Conservation (phyloP, 192 early-diverging fungal species). For the Umbelopsis sp. region DNA sequence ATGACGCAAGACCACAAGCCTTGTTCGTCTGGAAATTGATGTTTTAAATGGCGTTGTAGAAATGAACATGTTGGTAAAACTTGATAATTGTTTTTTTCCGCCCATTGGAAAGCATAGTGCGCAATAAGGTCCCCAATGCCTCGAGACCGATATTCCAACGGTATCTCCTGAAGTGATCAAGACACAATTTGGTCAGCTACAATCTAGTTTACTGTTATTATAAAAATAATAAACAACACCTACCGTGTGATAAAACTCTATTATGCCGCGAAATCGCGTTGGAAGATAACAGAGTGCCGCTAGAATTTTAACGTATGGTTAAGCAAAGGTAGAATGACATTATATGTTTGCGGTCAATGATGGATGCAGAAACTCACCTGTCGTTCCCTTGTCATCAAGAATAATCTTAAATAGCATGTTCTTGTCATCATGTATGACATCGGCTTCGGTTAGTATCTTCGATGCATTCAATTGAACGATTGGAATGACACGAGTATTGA, state of each 20-base stretch:
- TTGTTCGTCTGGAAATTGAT: slow-evolving; percentile 11
- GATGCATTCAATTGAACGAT: background rate
- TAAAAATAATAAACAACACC: background rate
- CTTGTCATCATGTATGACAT: slow-evolving; percentile 24
- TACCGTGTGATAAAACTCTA: slow-evolving; percentile 34
- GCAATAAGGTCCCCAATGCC: slow-evolving; percentile 24
- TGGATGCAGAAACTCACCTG: slow-evolving; percentile 1
- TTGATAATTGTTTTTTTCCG: slow-evolving; percentile 17
- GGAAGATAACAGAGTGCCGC: slow-evolving; percentile 31
- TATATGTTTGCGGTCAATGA: background rate
- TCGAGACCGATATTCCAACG: slow-evolving; percentile 22
- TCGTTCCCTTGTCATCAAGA: slow-evolving; percentile 14
- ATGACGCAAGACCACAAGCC: slow-evolving; percentile 1
- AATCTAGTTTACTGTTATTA: background rate
- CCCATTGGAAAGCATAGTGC: slow-evolving; percentile 21
- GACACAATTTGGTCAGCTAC: background rate
- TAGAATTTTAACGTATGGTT: background rate
- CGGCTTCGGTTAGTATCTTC: slow-evolving; percentile 11
- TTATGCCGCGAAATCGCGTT: slow-evolving; percentile 18
- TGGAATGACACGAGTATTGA: background rate
- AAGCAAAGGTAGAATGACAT: background rate
- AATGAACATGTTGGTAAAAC: slow-evolving; percentile 30
- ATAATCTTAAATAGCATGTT: slow-evolving; percentile 28
- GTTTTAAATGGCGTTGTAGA: slow-evolving; percentile 23
- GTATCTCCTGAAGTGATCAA: slow-evolving; percentile 20